Conservation (phyloP, 495 filamentous ascomycete species). For the Xanthoparmelia taractica region DNA sequence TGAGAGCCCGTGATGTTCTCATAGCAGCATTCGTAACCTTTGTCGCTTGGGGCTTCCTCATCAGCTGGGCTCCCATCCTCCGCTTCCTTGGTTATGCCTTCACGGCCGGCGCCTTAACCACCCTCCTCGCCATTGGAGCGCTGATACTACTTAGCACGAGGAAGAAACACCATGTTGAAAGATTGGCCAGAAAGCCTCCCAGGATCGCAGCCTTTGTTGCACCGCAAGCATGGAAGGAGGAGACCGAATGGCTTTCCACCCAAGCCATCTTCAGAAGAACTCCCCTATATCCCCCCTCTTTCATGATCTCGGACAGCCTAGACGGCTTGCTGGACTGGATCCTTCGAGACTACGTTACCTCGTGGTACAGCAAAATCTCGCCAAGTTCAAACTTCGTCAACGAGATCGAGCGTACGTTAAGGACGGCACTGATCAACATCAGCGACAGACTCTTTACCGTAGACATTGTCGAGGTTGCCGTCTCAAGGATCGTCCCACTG, state of each 20-base stretch:
- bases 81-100: conserved; percentile 78
- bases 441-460: conserved; percentile 58
- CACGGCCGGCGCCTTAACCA: conserved; percentile 54
- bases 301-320: conserved; percentile 68
- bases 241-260: conserved; percentile 52
- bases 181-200: conserved; percentile 34
- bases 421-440: conserved; percentile 63
- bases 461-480: conserved; percentile 73
- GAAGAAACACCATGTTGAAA: conserved; percentile 38
- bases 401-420: conserved; percentile 73
- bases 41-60: conserved; percentile 75
- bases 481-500: conserved; percentile 76
- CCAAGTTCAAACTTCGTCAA: conserved; percentile 68
- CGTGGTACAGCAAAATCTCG: conserved; percentile 87
- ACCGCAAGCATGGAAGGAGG: conserved; percentile 57
- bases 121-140: conserved; percentile 45
- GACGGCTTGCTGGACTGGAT: conserved; percentile 73
- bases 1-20: conserved; percentile 67
- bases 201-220: conserved; percentile 53
- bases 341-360: conserved; percentile 74
- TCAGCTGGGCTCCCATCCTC: conserved; percentile 69
- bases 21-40: conserved; percentile 63
- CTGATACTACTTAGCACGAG: conserved; percentile 55
- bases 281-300: conserved; percentile 70
- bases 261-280: conserved; percentile 42